Conservation (phyloP, 768 basidiomycete species). For the Auricularia heimuer region DNA sequence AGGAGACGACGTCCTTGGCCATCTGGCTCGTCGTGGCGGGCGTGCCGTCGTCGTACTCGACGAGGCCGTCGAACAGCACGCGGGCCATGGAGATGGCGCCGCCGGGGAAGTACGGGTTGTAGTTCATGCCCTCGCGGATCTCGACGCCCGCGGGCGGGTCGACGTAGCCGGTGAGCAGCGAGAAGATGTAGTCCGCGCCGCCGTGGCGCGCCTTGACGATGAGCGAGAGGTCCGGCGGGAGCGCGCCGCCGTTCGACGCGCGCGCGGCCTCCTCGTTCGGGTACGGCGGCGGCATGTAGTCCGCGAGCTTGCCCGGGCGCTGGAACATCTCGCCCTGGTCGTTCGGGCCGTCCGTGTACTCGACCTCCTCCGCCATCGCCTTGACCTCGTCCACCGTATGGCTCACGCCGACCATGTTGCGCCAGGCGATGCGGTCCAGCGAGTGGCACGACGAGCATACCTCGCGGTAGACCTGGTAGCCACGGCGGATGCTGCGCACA, state of each 20-base stretch:
- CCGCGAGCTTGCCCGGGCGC: constrained; percentile 94
- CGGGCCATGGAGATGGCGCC: constrained; percentile 98
- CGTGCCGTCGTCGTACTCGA: constrained; percentile 95
- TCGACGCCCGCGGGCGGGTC: constrained; percentile 94
- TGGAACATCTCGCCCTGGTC: constrained; percentile 97
- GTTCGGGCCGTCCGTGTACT: constrained; percentile 94
- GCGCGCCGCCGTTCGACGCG: constrained; percentile 86
- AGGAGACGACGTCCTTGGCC: constrained; percentile 97
- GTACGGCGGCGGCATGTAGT: constrained; percentile 93
- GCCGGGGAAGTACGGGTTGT: constrained; percentile 98
- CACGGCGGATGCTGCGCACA: constrained; percentile 73
- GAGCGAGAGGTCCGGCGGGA: constrained; percentile 93
- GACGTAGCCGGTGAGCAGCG: constrained; percentile 92
- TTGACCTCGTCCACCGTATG: constrained; percentile 88
- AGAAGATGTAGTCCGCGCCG: constrained; percentile 95
- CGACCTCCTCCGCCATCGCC: constrained; percentile 89
- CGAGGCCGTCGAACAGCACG: constrained; percentile 88
- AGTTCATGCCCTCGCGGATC: constrained; percentile 96
- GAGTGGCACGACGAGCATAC: constrained; percentile 99
- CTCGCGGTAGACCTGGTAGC: constrained; percentile 96
- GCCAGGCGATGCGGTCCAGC: constrained; percentile 98
- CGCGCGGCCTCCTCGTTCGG: constrained; percentile 97
- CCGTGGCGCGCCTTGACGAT: constrained; percentile 98
- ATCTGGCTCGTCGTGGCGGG: constrained; percentile 96
- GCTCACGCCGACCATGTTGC: constrained; percentile 96